Conservation (phyloP, 208 protist species). For the Herpetomonas samuelpessoai region DNA sequence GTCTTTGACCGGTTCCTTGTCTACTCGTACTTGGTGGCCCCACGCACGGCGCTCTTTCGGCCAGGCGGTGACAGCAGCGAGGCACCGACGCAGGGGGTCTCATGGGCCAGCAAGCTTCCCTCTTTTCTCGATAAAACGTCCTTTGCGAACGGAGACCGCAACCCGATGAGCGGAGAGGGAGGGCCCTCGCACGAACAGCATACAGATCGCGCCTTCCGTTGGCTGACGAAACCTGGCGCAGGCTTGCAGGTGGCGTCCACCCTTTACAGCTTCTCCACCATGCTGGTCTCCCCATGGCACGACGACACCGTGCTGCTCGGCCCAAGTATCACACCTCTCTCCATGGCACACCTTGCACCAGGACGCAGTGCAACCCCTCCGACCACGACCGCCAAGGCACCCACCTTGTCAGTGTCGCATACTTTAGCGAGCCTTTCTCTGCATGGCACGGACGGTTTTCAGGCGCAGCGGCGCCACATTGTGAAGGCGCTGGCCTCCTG, state of each 20-base stretch:
- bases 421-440: not conserved
- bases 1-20: conserved; percentile 35
- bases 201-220: not conserved
- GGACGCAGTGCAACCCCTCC: too few relatives aligned
- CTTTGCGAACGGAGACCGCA: too few relatives aligned
- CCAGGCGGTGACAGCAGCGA: not conserved
- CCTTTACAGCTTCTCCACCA: conserved; percentile 57
- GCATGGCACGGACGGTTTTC: conserved; percentile 26
- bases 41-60: conserved; percentile 28
- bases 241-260: conserved; percentile 55
- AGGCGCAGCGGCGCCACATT: conserved; percentile 32
- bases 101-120: too few relatives aligned
- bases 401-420: not conserved
- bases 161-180: too few relatives aligned
- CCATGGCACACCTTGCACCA: too few relatives aligned
- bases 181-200: not conserved
- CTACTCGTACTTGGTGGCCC: conserved; percentile 59
- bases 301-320: conserved; percentile 73
- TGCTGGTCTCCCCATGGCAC: conserved; percentile 73
- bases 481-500: conserved; percentile 26
- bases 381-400: too few relatives aligned
- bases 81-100: too few relatives aligned
- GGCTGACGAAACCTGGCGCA: not conserved
- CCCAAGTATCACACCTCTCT: conserved; percentile 40
- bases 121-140: too few relatives aligned